These are phyloP conservation scores for Ascochyta koolunga DNA, from an alignment of 2,329 filamentous ascomycete species.

Conservation along the genomic window DNA sequence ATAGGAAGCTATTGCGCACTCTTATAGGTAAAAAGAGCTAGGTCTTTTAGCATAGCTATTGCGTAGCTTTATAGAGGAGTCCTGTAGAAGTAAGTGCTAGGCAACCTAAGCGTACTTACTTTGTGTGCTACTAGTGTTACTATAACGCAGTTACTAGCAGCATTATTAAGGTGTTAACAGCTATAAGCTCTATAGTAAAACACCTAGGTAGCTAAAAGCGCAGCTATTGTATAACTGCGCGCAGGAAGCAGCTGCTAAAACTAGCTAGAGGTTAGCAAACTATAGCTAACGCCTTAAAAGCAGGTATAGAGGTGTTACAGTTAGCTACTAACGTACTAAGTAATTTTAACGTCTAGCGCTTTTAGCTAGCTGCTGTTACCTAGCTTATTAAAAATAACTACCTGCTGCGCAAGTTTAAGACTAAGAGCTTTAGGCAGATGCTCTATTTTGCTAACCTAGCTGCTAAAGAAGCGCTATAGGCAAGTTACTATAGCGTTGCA, in stretches of 20 bases:
- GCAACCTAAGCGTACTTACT: background rate
- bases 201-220: background rate
- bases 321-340: background rate
- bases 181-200: background rate
- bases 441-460: background rate
- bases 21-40: background rate
- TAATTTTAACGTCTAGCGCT: background rate
- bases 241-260: background rate
- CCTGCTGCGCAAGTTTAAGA: slow-evolving; percentile 1
- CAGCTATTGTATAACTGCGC: background rate
- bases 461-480: background rate
- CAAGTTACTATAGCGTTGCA: background rate
- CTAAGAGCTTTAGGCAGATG: background rate
- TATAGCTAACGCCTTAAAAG: background rate
- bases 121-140: background rate
- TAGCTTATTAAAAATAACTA: no score
- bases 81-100: background rate
- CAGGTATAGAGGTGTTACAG: slow-evolving; percentile 20
- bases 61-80: background rate
- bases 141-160: background rate
- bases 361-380: slow-evolving; percentile 4
- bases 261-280: background rate
- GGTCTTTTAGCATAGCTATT: background rate
- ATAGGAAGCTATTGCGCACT: background rate
- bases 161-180: background rate